Conservation (phyloP, 2,329 filamentous ascomycete genomes). For the Trichoderma pleuroti region DNA sequence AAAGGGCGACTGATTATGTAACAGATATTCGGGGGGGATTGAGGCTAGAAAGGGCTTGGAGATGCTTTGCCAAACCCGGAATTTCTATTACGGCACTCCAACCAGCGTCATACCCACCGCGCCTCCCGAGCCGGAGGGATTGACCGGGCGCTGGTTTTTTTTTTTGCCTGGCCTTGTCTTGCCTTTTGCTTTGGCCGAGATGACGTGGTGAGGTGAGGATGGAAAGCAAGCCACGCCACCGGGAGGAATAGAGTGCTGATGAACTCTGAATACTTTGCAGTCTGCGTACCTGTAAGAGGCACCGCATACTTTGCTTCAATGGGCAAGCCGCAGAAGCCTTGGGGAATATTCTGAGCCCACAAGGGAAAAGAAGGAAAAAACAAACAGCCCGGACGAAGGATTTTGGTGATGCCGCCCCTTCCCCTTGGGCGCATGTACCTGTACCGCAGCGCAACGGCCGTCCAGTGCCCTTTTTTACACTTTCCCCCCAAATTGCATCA, state of each 20-base stretch:
- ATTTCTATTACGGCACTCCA: conserved; percentile 20
- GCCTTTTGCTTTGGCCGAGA: background rate
- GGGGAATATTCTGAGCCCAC: background rate
- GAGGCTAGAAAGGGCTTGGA: conserved; percentile 8
- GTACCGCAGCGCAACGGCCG: background rate
- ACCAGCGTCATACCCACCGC: conserved; percentile 3
- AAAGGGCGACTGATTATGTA: conserved; percentile 1
- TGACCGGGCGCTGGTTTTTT: background rate
- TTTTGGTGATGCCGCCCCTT: background rate
- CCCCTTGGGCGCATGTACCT: background rate
- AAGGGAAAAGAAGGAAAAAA: background rate
- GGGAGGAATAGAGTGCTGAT: conserved; percentile 11
- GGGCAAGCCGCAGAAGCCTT: background rate
- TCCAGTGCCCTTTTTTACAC: background rate
- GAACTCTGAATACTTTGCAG: background rate
- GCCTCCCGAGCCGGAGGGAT: conserved; percentile 12
- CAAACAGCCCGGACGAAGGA: background rate
- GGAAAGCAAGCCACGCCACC: background rate
- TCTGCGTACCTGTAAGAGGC: background rate
- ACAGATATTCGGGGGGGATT: background rate
- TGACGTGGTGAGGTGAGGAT: background rate
- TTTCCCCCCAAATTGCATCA: background rate
- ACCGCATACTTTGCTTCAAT: background rate
- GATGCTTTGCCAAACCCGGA: conserved; percentile 17
- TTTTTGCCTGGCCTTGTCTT: background rate